Evolutionary conservation across 441 rosid species (phyloP).

Genomic region (Erysimum cheiri): DNA sequence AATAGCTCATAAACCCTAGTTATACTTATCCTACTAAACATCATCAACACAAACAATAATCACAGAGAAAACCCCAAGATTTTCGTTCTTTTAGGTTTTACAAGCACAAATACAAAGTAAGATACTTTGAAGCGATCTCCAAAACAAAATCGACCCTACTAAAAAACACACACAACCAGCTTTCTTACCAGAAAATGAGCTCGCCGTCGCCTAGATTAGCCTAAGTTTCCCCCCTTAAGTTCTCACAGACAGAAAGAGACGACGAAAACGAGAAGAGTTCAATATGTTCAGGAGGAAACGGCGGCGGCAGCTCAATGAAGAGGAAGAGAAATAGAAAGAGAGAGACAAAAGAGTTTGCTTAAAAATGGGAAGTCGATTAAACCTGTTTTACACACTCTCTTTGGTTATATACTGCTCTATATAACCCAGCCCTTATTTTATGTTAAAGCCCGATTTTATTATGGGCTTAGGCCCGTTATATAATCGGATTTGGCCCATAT

Average conservation of each 20-base stretch:
- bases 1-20: slow-evolving; percentile 25
- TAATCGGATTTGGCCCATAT: slow-evolving; percentile 1
- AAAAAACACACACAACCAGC: background rate
- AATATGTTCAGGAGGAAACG: slow-evolving; percentile 40
- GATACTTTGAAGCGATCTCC: background rate
- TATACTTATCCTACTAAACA: slow-evolving; percentile 1
- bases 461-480: background rate
- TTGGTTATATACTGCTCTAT: slow-evolving; percentile 11
- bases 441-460: background rate
- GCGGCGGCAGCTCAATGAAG: slow-evolving; percentile 44
- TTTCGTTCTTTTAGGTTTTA: background rate
- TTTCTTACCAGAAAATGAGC: slow-evolving; percentile 34
- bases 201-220: slow-evolving; percentile 27
- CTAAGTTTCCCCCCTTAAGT: slow-evolving; percentile 20
- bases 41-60: background rate
- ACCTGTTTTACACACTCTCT: slow-evolving; percentile 24
- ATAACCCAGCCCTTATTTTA: slow-evolving; percentile 15
- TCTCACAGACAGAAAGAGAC: slow-evolving; percentile 29
- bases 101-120: background rate
- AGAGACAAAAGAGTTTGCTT: slow-evolving; percentile 14
- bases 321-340: slow-evolving; percentile 18
- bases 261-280: slow-evolving; percentile 32
- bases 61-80: slow-evolving; percentile 9
- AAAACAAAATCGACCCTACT: slow-evolving; percentile 6
- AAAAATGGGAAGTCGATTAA: slow-evolving; percentile 36